Percentiles rank a stretch among this genome's conserved stretches.
Evolutionary conservation across 441 rosid genomes (phyloP).

Genomic region (Omphalea diandra): DNA sequence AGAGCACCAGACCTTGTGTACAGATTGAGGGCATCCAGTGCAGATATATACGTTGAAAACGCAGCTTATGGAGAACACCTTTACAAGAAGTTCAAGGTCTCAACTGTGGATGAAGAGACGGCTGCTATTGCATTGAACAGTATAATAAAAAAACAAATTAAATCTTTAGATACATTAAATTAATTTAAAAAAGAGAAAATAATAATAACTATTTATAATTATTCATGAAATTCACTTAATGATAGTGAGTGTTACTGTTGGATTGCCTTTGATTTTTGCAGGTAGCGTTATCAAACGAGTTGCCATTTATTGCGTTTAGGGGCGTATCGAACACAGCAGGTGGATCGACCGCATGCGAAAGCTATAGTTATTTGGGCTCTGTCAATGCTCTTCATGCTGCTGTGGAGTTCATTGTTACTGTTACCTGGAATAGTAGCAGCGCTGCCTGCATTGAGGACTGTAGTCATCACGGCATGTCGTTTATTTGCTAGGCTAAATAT

Average conservation of each 20-base stretch:
- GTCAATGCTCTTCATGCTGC: neutral
- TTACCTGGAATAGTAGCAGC: neutral
- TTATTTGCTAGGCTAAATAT: too few relatives aligned
- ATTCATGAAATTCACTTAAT: neutral
- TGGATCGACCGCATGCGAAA: neutral
- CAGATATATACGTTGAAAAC: constrained; percentile 11
- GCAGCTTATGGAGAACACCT: constrained; percentile 9
- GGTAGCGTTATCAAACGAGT: neutral
- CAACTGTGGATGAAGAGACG: constrained; percentile 7
- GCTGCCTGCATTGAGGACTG: neutral
- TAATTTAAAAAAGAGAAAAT: too few relatives aligned
- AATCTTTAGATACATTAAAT: too few relatives aligned
- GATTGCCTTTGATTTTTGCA: neutral
- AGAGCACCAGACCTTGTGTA: neutral
- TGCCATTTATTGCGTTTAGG: constrained; percentile 9
- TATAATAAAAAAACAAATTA: neutral
- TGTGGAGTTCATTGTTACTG: neutral
- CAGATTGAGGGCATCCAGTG: neutral
- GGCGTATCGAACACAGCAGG: constrained; percentile 20
- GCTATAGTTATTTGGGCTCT: neutral
- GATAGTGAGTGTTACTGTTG: too few relatives aligned
- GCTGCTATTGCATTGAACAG: constrained; percentile 5
- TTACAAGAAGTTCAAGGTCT: constrained; percentile 1
- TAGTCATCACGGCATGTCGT: neutral
- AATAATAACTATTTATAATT: neutral